Evolutionary conservation across 2,329 filamentous ascomycete genomes (phyloP).

Genomic region (Colletotrichum sp.): DNA sequence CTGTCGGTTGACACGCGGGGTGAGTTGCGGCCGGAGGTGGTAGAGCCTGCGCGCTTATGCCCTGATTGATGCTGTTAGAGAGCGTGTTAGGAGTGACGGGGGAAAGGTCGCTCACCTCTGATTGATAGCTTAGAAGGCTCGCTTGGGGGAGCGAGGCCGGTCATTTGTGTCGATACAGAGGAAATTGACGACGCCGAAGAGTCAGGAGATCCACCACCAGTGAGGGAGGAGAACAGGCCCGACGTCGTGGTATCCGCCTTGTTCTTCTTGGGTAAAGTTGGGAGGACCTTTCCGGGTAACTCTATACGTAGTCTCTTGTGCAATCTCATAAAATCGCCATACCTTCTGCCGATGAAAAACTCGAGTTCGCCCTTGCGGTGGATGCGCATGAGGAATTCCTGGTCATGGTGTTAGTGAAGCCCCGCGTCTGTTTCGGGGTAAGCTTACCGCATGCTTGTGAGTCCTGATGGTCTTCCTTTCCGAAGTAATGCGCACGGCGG

Average conservation of each 20-base stretch:
- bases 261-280: constrained; percentile 89
- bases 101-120: constrained; percentile 35
- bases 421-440: not conserved
- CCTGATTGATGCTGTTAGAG: constrained; percentile 23
- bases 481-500: constrained; percentile 80
- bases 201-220: constrained; percentile 65
- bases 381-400: constrained; percentile 91
- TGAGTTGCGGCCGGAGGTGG: constrained; percentile 40
- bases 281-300: constrained; percentile 87
- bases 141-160: constrained; percentile 36
- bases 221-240: constrained; percentile 55
- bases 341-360: constrained; percentile 81
- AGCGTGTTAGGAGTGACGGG: not conserved
- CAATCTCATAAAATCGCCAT: constrained; percentile 84
- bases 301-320: constrained; percentile 83
- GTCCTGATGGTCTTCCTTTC: constrained; percentile 87
- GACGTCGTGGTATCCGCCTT: constrained; percentile 75
- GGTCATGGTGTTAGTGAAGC: not conserved
- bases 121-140: constrained; percentile 46
- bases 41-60: constrained; percentile 35
- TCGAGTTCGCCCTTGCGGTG: constrained; percentile 79
- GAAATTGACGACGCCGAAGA: constrained; percentile 83
- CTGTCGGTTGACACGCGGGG: constrained; percentile 52
- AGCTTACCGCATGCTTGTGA: constrained; percentile 85
- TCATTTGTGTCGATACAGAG: constrained; percentile 73